Base-by-base conservation (phyloP, 768 basidiomycete species). In the Boletus sp. region DNA sequence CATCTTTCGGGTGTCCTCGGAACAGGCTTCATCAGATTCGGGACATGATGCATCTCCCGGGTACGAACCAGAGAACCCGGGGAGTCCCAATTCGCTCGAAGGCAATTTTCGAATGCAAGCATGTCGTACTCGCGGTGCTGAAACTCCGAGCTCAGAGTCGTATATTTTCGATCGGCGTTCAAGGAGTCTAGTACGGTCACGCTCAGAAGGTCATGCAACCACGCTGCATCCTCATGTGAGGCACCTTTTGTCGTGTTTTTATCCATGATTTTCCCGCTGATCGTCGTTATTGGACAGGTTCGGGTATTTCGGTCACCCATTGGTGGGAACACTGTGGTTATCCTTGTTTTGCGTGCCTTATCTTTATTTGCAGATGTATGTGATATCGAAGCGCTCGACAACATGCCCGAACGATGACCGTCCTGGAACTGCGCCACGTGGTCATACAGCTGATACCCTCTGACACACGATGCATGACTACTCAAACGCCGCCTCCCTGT, bases 51-150 rank as follows among this genome's bases (percentile, higher is more conserved):
- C 72, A 33, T 74, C 71, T 1, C 73, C 76, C 10, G 72, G 71
- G n/a, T 75, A 76, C 47, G 77, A 80, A 38, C 63, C 64, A 5
- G 77, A 75, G 13, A 65, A 69, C 41, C 56, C 59, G 7, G 47
- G 59, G 7, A 56, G 19, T 1, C 44, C 54, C 9, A 50, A 64
- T 45, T 69, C 63, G 7, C 39, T 50, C 13, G 69, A 70, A 21
- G 59, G 63, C 21, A 64, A 60, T 39, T 27, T 62, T 50, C 67
- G 53, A 11, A 58, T 71, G 62, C 65, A 64, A 23, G 40, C 56
- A 13, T 65, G 71, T 65, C 60, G 47, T 10, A 19, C 51, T 14
- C 53, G 54, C 17, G 62, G 48, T 5, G 49, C 7, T 38, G 57
- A 57, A n/a, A 50, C 57, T 14, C 53, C 55, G 3, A 57, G 48